Conservation (phyloP, 441 rosid species). For the Kokia cookei region DNA sequence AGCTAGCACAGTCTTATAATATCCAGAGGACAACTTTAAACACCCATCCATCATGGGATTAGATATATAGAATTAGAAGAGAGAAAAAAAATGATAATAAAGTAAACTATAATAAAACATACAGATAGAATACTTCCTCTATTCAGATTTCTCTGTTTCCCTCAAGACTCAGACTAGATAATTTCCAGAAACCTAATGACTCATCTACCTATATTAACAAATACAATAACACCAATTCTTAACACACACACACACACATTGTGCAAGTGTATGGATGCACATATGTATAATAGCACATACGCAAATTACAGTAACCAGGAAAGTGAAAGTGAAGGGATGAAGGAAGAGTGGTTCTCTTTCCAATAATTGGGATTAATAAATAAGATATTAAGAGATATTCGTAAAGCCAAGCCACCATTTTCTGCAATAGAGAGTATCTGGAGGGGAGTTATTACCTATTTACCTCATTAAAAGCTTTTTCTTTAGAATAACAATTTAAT, state of each 20-base stretch:
- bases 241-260: not conserved
- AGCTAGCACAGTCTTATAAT: not conserved
- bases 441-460: not conserved
- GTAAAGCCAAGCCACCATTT: not conserved
- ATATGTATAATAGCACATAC: not conserved
- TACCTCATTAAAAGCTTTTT: not conserved
- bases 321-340: not conserved
- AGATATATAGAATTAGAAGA: not conserved
- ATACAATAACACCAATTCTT: not conserved
- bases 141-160: not conserved
- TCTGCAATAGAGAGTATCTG: not conserved
- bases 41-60: not conserved
- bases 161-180: not conserved
- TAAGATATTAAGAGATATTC: not conserved
- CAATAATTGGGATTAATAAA: not conserved
- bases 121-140: not conserved
- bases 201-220: not conserved
- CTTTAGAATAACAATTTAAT: not conserved
- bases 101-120: not conserved
- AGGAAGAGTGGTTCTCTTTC: not conserved
- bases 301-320: not conserved
- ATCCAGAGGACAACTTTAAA: not conserved
- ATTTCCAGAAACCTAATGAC: not conserved
- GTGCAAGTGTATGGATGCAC: too few species aligned
- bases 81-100: not conserved